These are phyloP conservation scores for Vigna hirtella DNA, from an alignment of 306 rosid genomes.

Conservation along the genomic window DNA sequence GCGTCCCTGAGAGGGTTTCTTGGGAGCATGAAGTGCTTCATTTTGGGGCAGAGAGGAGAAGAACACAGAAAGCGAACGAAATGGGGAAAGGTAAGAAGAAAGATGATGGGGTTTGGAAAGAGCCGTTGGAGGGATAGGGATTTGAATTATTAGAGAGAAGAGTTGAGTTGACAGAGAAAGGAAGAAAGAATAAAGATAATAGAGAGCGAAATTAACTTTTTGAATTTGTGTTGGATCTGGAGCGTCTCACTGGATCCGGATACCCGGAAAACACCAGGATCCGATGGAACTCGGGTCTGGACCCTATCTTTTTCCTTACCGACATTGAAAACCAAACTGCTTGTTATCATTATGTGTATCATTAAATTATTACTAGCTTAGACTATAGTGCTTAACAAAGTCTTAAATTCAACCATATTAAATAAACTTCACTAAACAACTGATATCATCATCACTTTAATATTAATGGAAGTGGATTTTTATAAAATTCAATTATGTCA, in stretches of 20 bases:
- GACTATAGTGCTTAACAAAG: too few relatives aligned
- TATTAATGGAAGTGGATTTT: too few relatives aligned
- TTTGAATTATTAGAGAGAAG: not conserved
- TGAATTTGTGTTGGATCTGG: conserved; percentile 50
- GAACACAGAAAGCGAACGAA: conserved; percentile 24
- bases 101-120: not conserved
- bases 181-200: not conserved
- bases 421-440: too few relatives aligned
- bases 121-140: conserved; percentile 43
- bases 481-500: too few relatives aligned
- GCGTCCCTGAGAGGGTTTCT: conserved; percentile 69
- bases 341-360: too few relatives aligned
- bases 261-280: not conserved
- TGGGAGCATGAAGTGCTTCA: conserved; percentile 90
- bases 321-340: too few relatives aligned
- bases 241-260: conserved; percentile 1
- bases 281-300: not conserved
- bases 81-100: conserved; percentile 11
- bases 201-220: conserved; percentile 35
- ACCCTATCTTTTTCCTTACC: not conserved
- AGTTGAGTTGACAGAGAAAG: not conserved
- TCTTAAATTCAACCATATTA: too few relatives aligned
- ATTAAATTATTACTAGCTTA: too few relatives aligned
- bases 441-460: too few relatives aligned
- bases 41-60: conserved; percentile 35